Conservation (phyloP, 1,284 basidiomycete genomes). For the Kalmanozyma brasiliensis region DNA sequence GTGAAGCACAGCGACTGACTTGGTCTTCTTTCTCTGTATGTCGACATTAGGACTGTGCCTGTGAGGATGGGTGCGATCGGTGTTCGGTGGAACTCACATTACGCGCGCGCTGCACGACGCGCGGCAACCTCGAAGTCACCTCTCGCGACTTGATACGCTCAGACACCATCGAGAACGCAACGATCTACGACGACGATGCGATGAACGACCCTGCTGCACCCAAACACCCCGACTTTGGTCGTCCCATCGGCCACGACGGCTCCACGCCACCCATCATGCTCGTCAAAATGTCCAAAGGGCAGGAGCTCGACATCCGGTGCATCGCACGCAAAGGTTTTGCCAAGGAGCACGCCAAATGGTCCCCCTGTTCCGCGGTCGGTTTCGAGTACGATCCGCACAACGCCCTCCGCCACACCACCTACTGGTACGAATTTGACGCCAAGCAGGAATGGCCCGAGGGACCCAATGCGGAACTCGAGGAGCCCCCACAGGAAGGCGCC, state of each 20-base stretch:
- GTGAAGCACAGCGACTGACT: no score
- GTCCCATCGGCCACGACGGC: constrained; percentile 80
- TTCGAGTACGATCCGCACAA: constrained; percentile 99
- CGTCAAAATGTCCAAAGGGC: constrained; percentile 91
- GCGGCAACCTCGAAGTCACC: constrained; percentile 79
- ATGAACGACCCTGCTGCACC: constrained; percentile 49
- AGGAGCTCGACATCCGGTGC: constrained; percentile 87
- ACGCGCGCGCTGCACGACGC: constrained; percentile 75
- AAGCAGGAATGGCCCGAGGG: constrained; percentile 65
- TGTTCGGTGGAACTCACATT: constrained; percentile 82
- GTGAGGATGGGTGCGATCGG: constrained; percentile 79
- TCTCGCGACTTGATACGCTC: constrained; percentile 70
- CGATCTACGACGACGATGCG: constrained; percentile 50
- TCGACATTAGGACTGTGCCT: constrained; percentile 87
- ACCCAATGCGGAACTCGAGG: constrained; percentile 63
- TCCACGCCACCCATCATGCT: constrained; percentile 75
- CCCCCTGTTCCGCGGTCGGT: constrained; percentile 90
- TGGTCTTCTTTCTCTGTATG: neutral
- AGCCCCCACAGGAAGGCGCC: constrained; percentile 58
- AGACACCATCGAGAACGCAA: constrained; percentile 48
- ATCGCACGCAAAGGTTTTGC: constrained; percentile 97
- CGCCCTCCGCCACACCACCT: constrained; percentile 91
- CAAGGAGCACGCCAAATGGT: constrained; percentile 99
- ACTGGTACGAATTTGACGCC: constrained; percentile 83
- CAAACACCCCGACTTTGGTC: constrained; percentile 77